Evolutionary conservation across 2,329 filamentous ascomycete species (phyloP), one percentile per base, ranked within the genome.

Genomic region (Diaporthe sp.): DNA sequence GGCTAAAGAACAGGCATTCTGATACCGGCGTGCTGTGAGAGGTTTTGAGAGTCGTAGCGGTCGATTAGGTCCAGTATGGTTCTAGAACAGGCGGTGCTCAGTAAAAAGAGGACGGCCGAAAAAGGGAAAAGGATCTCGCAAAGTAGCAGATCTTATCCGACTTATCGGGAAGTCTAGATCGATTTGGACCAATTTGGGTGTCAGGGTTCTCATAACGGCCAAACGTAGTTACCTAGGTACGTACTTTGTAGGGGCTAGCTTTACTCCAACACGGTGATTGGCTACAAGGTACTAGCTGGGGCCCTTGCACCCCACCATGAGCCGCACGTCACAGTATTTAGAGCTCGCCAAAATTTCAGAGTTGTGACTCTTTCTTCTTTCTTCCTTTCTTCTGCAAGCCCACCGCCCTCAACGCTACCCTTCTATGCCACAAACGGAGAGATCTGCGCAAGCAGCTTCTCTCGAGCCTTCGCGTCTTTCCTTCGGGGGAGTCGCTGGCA

Each of bases 371-470:
- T 68, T 50, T 19, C 76, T 75, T 80, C 77, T 76, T 77, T 80
- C 81, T 80, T 79, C 80, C 82, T 83, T 84, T 85, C 80, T 81
- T 81, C 82, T 83, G 83, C 77, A 93, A 92, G 90, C 90, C 90
- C 92, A 90, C 92, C 93, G 92, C 92, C 89, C 89, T 91, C 92
- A 95, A 94, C 89, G 93, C 93, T 93, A 93, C 93, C 93, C 95
- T 94, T 95, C 93, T 94, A 94, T 94, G 93, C 93, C 92, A 92
- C 92, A 93, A 89, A 90, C 89, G 87, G 88, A 93, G 86, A 86
- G 78, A 81, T 72, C 78, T 81, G 82, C 82, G 81, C 78, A 79
- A 81, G 82, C 81, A 80, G 79, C 55, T 70, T 79, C 80, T 82
- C 82, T 85, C 82, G 73, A 72, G 72, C 68, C 71, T 66, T 76